Percentiles rank a stretch among this genome's conserved stretches.
These are phyloP conservation scores for Rhododendron ferrugineum DNA, from an alignment of 148 eudicot species.

Conservation along the genomic window DNA sequence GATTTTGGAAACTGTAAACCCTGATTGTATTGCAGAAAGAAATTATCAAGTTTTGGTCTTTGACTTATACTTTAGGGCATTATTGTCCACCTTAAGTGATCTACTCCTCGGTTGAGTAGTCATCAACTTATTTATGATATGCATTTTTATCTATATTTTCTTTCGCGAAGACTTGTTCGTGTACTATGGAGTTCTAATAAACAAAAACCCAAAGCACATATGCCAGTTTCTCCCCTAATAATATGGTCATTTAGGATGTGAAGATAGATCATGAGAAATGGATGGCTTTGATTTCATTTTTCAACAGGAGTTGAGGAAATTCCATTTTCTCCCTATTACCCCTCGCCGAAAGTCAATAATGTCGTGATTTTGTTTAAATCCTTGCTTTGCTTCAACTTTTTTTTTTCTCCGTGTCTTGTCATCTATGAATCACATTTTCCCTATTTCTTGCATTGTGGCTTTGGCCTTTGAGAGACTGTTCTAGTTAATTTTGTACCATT, in stretches of 20 bases:
- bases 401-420: neutral
- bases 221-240: neutral
- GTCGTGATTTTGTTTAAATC: neutral
- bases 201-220: neutral
- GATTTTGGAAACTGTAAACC: neutral
- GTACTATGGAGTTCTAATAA: neutral
- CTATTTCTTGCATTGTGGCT: neutral
- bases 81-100: neutral
- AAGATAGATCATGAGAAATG: neutral
- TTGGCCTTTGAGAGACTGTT: neutral
- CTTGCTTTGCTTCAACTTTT: neutral
- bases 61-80: neutral
- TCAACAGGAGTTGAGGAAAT: neutral
- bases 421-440: neutral
- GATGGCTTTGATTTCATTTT: neutral
- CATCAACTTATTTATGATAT: neutral
- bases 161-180: neutral
- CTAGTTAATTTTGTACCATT: neutral
- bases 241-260: neutral
- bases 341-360: neutral
- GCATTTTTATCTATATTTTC: neutral
- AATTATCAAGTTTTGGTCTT: neutral
- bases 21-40: neutral
- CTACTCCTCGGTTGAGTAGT: neutral
- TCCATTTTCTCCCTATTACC: neutral